These are phyloP conservation scores for Auricularia auricula-judae DNA, from an alignment of 768 basidiomycete genomes.

Conservation along the genomic window DNA sequence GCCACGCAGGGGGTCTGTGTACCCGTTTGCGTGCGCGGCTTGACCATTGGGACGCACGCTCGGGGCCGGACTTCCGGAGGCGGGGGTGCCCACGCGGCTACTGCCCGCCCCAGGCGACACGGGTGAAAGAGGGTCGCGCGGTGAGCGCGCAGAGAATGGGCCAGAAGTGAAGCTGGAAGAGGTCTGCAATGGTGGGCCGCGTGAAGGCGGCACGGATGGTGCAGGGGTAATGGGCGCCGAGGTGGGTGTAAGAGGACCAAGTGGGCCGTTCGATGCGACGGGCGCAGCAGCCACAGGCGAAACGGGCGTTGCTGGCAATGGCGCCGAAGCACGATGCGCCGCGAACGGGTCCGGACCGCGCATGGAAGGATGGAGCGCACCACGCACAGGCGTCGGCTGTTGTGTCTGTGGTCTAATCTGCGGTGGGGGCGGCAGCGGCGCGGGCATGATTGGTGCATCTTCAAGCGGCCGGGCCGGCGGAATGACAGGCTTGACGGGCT, in stretches of 20 bases:
- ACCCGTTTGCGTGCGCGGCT: constrained; percentile 2
- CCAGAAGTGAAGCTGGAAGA: neutral
- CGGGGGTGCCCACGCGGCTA: constrained; percentile 32
- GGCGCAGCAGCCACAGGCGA: neutral
- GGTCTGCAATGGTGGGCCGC: neutral
- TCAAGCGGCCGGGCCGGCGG: constrained; percentile 60
- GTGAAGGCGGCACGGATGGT: neutral
- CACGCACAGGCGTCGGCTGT: constrained; percentile 12
- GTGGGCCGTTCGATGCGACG: neutral
- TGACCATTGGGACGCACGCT: constrained; percentile 18
- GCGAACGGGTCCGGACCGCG: constrained; percentile 7
- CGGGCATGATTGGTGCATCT: constrained; percentile 33
- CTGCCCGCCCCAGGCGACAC: constrained; percentile 43
- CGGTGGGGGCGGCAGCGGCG: constrained; percentile 13
- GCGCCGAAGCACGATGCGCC: neutral
- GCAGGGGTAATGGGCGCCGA: neutral
- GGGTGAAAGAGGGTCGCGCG: constrained; percentile 24
- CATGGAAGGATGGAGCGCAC: constrained; percentile 7
- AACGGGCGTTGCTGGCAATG: neutral
- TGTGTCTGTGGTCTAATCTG: constrained; percentile 9
- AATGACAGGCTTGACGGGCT: constrained; percentile 30
- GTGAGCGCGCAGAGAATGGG: constrained; percentile 10
- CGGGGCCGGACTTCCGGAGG: constrained; percentile 20
- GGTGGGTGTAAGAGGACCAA: neutral
- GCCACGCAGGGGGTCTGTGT: constrained; percentile 10